phyloP scores from a whole-genome alignment of 2,329 filamentous ascomycete genomes.

The Cladophialophora carrionii region DNA sequence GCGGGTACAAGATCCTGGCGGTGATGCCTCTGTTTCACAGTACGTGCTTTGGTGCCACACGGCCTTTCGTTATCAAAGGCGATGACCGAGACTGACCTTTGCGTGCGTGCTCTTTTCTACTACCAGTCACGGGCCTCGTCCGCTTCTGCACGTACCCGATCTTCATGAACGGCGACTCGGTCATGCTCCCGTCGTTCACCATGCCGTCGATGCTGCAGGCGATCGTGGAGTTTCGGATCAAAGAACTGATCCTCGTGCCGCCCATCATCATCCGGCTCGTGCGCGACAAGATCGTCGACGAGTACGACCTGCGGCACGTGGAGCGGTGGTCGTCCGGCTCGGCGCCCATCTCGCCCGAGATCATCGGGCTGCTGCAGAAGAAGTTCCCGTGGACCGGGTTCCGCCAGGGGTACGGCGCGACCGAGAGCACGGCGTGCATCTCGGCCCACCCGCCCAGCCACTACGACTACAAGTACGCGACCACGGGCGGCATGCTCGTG shows the following conservation, averaged over 20 bases:
- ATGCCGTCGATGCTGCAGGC: slow-evolving; percentile 61
- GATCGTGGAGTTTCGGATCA: slow-evolving; percentile 58
- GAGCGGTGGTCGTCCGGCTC: slow-evolving; percentile 63
- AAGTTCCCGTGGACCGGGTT: slow-evolving; percentile 65
- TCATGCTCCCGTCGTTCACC: slow-evolving; percentile 66
- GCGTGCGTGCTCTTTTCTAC: too few species aligned
- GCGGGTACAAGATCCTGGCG: slow-evolving; percentile 56
- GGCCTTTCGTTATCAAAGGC: too few species aligned
- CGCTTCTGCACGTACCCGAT: slow-evolving; percentile 66
- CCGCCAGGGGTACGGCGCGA: slow-evolving; percentile 72
- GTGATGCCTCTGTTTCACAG: slow-evolving; percentile 65
- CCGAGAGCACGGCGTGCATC: slow-evolving; percentile 66
- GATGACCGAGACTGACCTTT: too few species aligned
- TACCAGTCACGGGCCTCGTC: slow-evolving; percentile 60
- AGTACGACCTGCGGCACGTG: slow-evolving; percentile 59
- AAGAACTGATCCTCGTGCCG: slow-evolving; percentile 62
- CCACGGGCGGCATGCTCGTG: slow-evolving; percentile 50
- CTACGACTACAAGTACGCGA: slow-evolving; percentile 63
- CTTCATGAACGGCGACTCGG: slow-evolving; percentile 64
- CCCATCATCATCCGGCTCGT: slow-evolving; percentile 66
- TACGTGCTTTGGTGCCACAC: slow-evolving; percentile 25
- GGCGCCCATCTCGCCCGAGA: slow-evolving; percentile 61
- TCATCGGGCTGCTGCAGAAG: slow-evolving; percentile 59
- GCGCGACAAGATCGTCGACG: slow-evolving; percentile 54
- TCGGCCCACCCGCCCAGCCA: slow-evolving; percentile 62